These are phyloP conservation scores for Farysia itapuensis DNA, from an alignment of 1,284 basidiomycete genomes.

Conservation along the genomic window DNA sequence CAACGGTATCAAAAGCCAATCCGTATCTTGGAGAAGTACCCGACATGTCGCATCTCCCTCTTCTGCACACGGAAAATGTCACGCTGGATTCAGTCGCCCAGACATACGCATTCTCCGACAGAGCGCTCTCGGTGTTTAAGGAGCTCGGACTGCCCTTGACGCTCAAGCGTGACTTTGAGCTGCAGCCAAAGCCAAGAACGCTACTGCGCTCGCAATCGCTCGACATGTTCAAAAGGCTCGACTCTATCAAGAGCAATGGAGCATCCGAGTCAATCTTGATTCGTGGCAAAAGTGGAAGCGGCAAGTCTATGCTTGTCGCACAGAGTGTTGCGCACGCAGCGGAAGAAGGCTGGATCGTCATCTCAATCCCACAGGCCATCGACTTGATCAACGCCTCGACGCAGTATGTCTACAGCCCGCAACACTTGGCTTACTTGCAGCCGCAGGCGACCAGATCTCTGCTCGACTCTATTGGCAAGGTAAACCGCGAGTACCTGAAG, in stretches of 20 bases:
- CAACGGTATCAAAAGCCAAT: slow-evolving; percentile 28
- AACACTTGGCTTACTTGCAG: slow-evolving; percentile 78
- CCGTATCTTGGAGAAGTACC: slow-evolving; percentile 35
- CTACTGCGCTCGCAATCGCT: slow-evolving; percentile 44
- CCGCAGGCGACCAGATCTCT: slow-evolving; percentile 63
- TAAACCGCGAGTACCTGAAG: slow-evolving; percentile 54
- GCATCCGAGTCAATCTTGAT: slow-evolving; percentile 25
- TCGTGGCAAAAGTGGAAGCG: slow-evolving; percentile 71
- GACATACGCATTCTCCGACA: slow-evolving; percentile 39
- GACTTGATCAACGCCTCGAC: slow-evolving; percentile 78
- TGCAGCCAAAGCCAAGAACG: slow-evolving; percentile 37
- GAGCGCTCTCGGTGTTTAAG: slow-evolving; percentile 35
- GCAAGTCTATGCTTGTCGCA: slow-evolving; percentile 79
- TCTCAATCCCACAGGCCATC: slow-evolving; percentile 83
- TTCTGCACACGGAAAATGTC: slow-evolving; percentile 37
- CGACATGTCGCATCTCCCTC: slow-evolving; percentile 44
- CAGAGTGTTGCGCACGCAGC: slow-evolving; percentile 77
- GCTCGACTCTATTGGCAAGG: slow-evolving; percentile 55
- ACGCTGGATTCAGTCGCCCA: slow-evolving; percentile 22
- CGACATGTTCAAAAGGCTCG: slow-evolving; percentile 43
- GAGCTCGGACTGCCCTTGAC: slow-evolving; percentile 46
- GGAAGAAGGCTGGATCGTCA: slow-evolving; percentile 75
- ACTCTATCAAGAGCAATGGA: slow-evolving; percentile 17
- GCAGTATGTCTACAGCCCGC: slow-evolving; percentile 73
- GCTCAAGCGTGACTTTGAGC: slow-evolving; percentile 27